Evolutionary conservation across 768 basidiomycete genomes (phyloP), one percentile per base, ranked within the genome.

Genomic region (Ephemerocybe angulata): DNA sequence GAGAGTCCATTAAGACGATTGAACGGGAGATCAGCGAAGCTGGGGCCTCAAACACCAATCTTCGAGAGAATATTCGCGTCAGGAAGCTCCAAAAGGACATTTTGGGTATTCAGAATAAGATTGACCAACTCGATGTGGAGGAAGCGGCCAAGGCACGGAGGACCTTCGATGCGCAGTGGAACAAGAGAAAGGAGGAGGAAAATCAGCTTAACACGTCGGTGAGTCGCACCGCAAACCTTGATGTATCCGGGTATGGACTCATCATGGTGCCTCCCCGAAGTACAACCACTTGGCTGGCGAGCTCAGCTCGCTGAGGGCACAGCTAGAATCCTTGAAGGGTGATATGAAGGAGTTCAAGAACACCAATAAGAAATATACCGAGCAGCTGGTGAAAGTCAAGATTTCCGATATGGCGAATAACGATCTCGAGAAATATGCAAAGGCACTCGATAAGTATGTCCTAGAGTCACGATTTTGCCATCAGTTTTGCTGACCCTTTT

Each of bases 341-440:
- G 93, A 97, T 65, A 68, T 93, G 51, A 82, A 78, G 61, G 93
- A 96, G 57, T 98, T 87, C 77, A 91, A 90, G 68, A 83, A 93
- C 58, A 82, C 93, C 62, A 84, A 88, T 64, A 88, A 86, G 69
- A 81, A 81, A 58, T 97, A 96, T 65, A 90, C 87, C 11, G 87
- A 92, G 52, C 95, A 98, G 65, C 79, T 98, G 48, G 84, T 98
- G 63, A 90, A 87, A 75, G 94, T 97, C 64, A 98, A 98, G 95
- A 92, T 97, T 72, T 93, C 94, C 29, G 95, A 98, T 69, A 93
- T 98, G 87, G 94, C 96, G 5, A 98, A 96, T 69, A 89, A 83
- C 56, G 97, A 99, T 69, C 70, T 99, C 51, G 96, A 99, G 75
- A 98, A 98, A 74, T 98, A 98, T 58, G 91, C 85, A 4, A 98